A percentile compares a stretch with the other conserved stretches of the same genome.
Conservation (phyloP, 345 rosid genomes). For the Erysimum cheiranthoides region DNA sequence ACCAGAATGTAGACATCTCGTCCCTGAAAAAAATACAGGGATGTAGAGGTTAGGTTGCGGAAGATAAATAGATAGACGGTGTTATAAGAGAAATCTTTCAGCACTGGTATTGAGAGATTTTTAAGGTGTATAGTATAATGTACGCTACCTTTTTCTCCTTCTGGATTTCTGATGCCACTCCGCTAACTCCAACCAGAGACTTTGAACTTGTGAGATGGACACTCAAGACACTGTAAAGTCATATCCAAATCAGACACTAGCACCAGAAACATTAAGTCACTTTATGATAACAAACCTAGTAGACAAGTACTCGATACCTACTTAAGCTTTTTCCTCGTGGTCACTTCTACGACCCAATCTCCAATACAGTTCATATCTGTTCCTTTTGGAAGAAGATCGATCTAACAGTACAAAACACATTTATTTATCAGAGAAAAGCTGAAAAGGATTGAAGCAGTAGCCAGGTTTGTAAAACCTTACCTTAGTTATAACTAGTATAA, state of each 20-base stretch:
- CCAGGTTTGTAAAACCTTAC: constrained; percentile 38
- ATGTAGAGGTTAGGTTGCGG: constrained; percentile 31
- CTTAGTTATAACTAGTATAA: constrained; percentile 89
- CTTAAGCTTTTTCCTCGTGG: constrained; percentile 86
- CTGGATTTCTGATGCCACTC: constrained; percentile 90
- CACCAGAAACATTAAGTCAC: constrained; percentile 1
- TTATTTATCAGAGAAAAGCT: constrained; percentile 6
- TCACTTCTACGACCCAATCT: constrained; percentile 95
- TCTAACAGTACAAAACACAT: constrained; percentile 48
- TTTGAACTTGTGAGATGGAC: constrained; percentile 95
- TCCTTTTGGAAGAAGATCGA: constrained; percentile 94
- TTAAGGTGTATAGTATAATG: not conserved
- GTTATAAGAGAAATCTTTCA: too few relatives aligned
- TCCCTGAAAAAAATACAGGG: constrained; percentile 72
- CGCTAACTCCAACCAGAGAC: constrained; percentile 79
- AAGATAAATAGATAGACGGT: constrained; percentile 8
- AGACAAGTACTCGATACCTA: constrained; percentile 41
- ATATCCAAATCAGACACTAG: constrained; percentile 19
- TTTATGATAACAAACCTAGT: not conserved
- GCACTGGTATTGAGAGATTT: not conserved
- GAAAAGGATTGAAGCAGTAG: constrained; percentile 7
- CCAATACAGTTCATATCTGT: constrained; percentile 93
- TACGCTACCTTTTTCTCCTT: constrained; percentile 84
- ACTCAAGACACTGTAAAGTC: constrained; percentile 69
- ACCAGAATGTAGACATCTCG: constrained; percentile 97